Conservation (phyloP, 1,139 yeast species). For the Martiniozyma asiatica region DNA sequence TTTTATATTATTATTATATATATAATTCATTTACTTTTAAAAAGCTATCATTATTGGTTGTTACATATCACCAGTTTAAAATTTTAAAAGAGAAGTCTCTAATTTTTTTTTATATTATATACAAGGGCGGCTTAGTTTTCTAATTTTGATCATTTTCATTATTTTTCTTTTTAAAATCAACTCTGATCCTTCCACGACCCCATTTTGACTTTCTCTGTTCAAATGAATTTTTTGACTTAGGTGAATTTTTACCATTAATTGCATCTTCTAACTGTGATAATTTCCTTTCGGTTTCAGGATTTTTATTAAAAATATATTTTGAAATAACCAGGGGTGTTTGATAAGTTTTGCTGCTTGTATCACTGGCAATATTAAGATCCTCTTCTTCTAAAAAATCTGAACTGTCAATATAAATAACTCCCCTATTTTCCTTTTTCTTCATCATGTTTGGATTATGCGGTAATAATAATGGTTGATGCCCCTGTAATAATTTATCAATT, state of each 20-base stretch:
- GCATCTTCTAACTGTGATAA: conserved; percentile 7
- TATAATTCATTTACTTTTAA: too few species aligned
- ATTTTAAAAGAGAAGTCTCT: too few species aligned
- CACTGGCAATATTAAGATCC: conserved; percentile 1
- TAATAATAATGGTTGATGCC: conserved; percentile 22
- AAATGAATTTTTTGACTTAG: too few species aligned
- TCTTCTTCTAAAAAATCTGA: conserved; percentile 10
- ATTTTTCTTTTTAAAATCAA: conserved; percentile 1
- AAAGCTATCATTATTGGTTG: too few species aligned
- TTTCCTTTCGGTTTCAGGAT: conserved; percentile 10
- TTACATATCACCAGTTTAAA: too few species aligned
- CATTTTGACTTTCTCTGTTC: not conserved
- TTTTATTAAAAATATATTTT: conserved; percentile 10
- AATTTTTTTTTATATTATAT: too few species aligned
- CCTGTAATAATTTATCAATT: conserved; percentile 22
- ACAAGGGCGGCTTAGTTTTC: too few species aligned
- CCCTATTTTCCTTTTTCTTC: conserved; percentile 9
- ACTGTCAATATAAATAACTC: conserved; percentile 8
- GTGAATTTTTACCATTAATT: too few species aligned
- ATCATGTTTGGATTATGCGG: conserved; percentile 18
- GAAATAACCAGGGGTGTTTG: conserved; percentile 11
- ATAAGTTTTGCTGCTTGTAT: conserved; percentile 4
- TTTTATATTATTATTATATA: too few species aligned
- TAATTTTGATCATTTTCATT: too few species aligned
- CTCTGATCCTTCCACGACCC: conserved; percentile 1